Base-by-base conservation (phyloP, 2,329 filamentous ascomycete genomes). In the Hypoxylon rubiginosum region DNA sequence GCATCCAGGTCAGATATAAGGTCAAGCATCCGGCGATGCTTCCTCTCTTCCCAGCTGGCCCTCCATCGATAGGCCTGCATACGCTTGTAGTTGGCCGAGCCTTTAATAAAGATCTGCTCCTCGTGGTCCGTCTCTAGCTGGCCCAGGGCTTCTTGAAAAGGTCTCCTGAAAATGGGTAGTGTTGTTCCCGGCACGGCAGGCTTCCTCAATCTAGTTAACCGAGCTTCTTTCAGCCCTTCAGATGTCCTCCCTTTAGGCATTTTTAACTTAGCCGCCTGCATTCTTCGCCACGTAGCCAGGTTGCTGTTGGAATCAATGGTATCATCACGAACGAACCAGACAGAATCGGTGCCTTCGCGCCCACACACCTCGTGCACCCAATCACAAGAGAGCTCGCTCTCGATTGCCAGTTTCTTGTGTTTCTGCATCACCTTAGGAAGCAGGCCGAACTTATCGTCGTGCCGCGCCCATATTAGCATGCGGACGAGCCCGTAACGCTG, bases 401-500 rank as follows among this genome's bases (percentile, higher is more conserved):
- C 83, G 4, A 92, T 75, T 4, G 86, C 83, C 21, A 83, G 76
- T 49, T 88, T 89, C 45, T 79, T 84, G n/a, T 90, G 86, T 1
- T 81, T 77, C 34, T 82, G 77, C 2, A 91, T 74, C 1, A 81
- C 80, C 56, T 86, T 86, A 0, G 94, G 91, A 7, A 97, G 63
- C 0, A 92, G 70, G 1, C 77, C 67, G 6, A 78, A 73, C 68
- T 88, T 88, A 60, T 93, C 90, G 0, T 86, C 81, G 46, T 90
- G 82, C 1, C 86, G 84, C 3, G 90, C 74, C 90, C 94, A 94
- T 41, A 94, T 76, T 0, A 98, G 84, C 82, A 95, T 90, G 52
- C 94, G 89, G 2, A 97, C 90, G 17, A 90, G 85, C 2, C 95
- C 95, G 75, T 93, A 94, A 28, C 83, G 82, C 72, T 97, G 91